A percentile compares a stretch with the other conserved stretches of the same genome.
Conservation (phyloP, 2,329 filamentous ascomycete genomes). For the Colletotrichum agaves region DNA sequence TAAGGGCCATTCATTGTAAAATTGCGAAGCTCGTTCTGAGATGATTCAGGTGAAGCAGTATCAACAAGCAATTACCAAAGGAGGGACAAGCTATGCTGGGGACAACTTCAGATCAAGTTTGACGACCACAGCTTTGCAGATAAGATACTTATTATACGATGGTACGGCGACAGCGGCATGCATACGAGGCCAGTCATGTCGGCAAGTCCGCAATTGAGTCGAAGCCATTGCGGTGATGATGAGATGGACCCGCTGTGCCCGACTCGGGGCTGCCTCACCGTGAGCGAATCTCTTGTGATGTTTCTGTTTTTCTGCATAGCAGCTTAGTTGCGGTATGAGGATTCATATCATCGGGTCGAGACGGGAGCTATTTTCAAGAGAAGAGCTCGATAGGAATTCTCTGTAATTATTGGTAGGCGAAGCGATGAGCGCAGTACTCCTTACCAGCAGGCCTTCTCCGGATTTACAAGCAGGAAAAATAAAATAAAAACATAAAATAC, state of each 20-base stretch:
- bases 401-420: no score
- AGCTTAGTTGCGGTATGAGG: neutral
- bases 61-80: conserved; percentile 20
- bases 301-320: conserved; percentile 25
- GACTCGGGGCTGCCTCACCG: conserved; percentile 2
- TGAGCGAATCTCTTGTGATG: conserved; percentile 1
- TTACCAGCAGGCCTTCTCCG: conserved; percentile 23
- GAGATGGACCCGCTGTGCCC: neutral
- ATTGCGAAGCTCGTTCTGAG: conserved; percentile 4
- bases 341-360: conserved; percentile 1
- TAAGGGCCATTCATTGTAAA: neutral
- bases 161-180: neutral
- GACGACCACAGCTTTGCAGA: neutral
- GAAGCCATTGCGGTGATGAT: neutral
- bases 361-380: conserved; percentile 12
- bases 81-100: conserved; percentile 2
- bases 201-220: neutral
- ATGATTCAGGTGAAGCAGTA: conserved; percentile 21
- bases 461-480: conserved; percentile 8
- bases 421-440: neutral
- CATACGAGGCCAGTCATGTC: neutral
- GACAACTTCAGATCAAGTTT: neutral
- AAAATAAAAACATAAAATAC: no score
- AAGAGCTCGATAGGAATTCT: neutral
- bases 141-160: neutral